Evolutionary conservation across 1,284 basidiomycete genomes (phyloP).

Genomic region (Ceratobasidium sp.): DNA sequence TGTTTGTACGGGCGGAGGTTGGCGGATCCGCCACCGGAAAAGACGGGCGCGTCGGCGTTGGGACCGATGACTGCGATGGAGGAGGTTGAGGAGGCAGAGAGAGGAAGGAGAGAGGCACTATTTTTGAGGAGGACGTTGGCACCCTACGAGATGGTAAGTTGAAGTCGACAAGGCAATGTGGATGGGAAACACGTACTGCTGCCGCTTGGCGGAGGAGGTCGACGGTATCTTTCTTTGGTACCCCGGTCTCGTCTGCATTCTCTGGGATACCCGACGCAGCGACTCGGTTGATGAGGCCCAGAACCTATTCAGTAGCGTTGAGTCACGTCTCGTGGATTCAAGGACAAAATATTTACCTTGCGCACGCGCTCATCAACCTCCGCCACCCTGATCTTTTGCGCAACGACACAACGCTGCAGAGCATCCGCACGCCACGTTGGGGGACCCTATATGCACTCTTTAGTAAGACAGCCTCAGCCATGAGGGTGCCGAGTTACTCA

Average conservation of each 20-base stretch:
- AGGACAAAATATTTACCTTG: conserved; percentile 53
- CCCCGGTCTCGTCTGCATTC: conserved; percentile 50
- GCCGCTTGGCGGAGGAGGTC: conserved; percentile 60
- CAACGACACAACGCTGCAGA: conserved; percentile 58
- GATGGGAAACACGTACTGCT: conserved; percentile 58
- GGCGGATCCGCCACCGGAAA: conserved; percentile 67
- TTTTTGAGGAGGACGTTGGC: conserved; percentile 65
- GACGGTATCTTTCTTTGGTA: conserved; percentile 54
- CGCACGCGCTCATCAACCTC: conserved; percentile 54
- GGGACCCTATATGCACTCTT: conserved; percentile 55
- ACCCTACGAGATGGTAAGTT: conserved; percentile 38
- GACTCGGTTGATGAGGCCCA: conserved; percentile 47
- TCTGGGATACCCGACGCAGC: conserved; percentile 48
- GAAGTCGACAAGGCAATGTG: conserved; percentile 57
- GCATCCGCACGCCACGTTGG: conserved; percentile 62
- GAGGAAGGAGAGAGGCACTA: conserved; percentile 59
- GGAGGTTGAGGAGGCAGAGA: conserved; percentile 53
- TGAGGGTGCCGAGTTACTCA: conserved; percentile 48
- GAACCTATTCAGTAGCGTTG: not conserved
- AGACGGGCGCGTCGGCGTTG: conserved; percentile 64
- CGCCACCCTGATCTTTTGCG: conserved; percentile 53
- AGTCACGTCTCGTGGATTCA: conserved; percentile 42
- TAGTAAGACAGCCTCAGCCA: not conserved
- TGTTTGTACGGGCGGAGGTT: conserved; percentile 62
- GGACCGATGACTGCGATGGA: conserved; percentile 68